These are phyloP conservation scores for Cystobasidium onofrii DNA, from an alignment of 768 basidiomycete genomes.

Conservation along the genomic window DNA sequence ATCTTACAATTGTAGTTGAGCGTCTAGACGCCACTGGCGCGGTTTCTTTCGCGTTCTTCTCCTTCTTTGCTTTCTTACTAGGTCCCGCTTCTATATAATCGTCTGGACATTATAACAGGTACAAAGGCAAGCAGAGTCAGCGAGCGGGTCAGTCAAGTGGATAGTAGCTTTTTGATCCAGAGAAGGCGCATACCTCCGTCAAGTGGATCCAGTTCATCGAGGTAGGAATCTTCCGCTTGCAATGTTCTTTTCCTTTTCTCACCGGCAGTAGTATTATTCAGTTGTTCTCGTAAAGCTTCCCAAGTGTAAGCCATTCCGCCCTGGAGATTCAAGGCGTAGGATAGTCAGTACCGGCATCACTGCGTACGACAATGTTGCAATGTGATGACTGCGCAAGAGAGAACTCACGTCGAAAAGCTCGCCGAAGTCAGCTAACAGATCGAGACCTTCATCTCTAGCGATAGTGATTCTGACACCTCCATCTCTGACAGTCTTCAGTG, in stretches of 20 bases:
- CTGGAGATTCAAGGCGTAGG: not conserved
- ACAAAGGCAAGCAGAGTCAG: too few species aligned
- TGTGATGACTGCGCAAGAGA: not conserved
- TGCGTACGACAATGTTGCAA: too few species aligned
- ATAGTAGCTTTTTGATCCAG: too few species aligned
- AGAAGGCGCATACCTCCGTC: not conserved
- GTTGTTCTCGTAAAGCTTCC: not conserved
- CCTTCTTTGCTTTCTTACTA: slow-evolving; percentile 1
- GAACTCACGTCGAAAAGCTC: not conserved
- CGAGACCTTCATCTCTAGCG: not conserved
- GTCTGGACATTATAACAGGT: not conserved
- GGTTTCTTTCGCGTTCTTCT: not conserved
- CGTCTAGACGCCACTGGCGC: not conserved
- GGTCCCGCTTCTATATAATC: not conserved
- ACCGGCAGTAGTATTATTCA: not conserved
- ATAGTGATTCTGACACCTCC: not conserved
- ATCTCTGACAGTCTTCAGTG: not conserved
- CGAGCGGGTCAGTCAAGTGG: too few species aligned
- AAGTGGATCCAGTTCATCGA: not conserved
- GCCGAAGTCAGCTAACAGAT: not conserved
- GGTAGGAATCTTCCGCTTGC: not conserved
- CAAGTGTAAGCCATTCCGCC: not conserved
- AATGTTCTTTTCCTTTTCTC: not conserved
- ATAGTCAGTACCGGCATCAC: too few species aligned
- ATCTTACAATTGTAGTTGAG: not conserved